Conservation (phyloP, 2,329 filamentous ascomycete species). For the Colletotrichum sp. region DNA sequence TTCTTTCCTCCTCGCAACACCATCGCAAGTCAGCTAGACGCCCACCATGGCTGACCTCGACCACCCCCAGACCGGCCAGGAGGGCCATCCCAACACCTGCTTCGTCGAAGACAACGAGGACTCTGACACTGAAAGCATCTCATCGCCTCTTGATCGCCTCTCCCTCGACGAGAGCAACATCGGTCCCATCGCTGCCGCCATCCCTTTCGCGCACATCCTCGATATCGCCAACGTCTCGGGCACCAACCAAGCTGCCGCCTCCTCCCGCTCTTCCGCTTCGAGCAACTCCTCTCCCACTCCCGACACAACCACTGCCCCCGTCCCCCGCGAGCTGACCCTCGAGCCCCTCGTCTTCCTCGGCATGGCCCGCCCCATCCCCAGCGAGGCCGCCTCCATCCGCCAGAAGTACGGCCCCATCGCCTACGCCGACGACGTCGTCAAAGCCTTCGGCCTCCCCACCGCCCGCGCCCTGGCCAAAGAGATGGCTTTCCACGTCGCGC, state of each 20-base stretch:
- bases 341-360: background rate
- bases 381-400: background rate
- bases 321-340: background rate
- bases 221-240: background rate
- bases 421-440: background rate
- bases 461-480: background rate
- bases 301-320: rapidly evolving
- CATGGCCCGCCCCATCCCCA: background rate
- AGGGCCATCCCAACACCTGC: background rate
- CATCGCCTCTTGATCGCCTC: background rate
- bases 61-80: background rate
- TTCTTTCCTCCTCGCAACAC: background rate
- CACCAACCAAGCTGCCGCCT: background rate
- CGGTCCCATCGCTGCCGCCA: background rate
- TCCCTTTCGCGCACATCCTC: background rate
- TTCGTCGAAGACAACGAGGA: background rate
- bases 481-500: background rate
- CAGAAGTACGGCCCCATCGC: background rate
- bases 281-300: background rate
- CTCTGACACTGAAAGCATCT: background rate
- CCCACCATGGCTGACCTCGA: background rate
- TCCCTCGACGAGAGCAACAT: background rate
- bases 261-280: no score
- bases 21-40: background rate
- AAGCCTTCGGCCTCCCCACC: background rate